Percentiles rank a stretch among this genome's conserved stretches.
Evolutionary conservation across 257 asterid genomes (phyloP).

Genomic region (Nemophila menziesii): DNA sequence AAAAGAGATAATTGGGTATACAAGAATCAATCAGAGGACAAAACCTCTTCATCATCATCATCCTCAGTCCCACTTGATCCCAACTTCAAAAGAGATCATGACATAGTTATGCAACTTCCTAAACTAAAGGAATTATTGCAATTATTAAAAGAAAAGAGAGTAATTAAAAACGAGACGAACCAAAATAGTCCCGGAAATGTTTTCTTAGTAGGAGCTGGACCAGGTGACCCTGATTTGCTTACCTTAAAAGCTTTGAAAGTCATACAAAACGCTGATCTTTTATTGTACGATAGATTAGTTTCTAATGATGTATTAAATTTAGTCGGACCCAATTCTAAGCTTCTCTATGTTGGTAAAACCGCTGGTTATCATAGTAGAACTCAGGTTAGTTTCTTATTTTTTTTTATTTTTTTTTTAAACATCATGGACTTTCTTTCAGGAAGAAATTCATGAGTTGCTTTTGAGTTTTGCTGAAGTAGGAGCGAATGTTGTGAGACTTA

Average conservation of each 20-base stretch:
- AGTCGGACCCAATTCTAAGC: slow-evolving; percentile 69
- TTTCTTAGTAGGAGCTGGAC: slow-evolving; percentile 96
- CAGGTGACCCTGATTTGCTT: slow-evolving; percentile 88
- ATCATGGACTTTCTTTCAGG: no score
- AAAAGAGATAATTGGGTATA: slow-evolving; percentile 73
- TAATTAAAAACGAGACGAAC: slow-evolving; percentile 20
- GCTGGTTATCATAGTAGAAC: slow-evolving; percentile 98
- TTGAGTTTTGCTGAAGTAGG: slow-evolving; percentile 95
- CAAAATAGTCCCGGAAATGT: slow-evolving; percentile 78
- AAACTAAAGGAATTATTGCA: slow-evolving; percentile 64
- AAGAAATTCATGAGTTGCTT: slow-evolving; percentile 92
- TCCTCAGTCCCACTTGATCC: slow-evolving; percentile 39
- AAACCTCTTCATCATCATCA: slow-evolving; percentile 21
- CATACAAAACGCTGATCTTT: slow-evolving; percentile 71
- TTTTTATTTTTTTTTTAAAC: neutral
- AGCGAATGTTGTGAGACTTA: slow-evolving; percentile 91
- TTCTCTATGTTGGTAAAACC: slow-evolving; percentile 95
- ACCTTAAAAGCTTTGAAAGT: slow-evolving; percentile 81
- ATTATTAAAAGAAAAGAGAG: slow-evolving; percentile 69
- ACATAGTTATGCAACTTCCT: slow-evolving; percentile 70
- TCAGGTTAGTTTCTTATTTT: slow-evolving; percentile 64
- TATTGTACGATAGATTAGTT: slow-evolving; percentile 91
- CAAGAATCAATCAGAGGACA: slow-evolving; percentile 42
- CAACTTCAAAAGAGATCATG: slow-evolving; percentile 50
- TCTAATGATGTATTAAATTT: slow-evolving; percentile 74